Evolutionary conservation across 192 early-diverging fungal genomes (phyloP).

Genomic region (Coemansia sp.): DNA sequence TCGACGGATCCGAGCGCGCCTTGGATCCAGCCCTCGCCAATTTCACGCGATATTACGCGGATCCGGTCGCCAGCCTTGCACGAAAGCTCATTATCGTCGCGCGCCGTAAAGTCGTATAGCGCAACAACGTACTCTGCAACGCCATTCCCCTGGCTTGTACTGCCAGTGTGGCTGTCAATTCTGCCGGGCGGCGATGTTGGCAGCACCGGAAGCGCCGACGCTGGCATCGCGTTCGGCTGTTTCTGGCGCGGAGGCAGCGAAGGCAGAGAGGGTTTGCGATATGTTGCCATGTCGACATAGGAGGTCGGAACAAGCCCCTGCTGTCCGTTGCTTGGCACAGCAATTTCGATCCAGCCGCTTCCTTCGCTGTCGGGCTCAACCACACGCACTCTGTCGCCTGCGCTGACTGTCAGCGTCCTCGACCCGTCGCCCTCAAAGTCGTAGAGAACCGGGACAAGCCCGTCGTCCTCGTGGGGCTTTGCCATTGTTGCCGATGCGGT

Average conservation of each 20-base stretch:
- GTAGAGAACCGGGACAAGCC: conserved; percentile 21
- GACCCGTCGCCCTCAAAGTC: conserved; percentile 47
- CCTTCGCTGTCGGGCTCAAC: conserved; percentile 30
- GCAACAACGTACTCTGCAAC: conserved; percentile 23
- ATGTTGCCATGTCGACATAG: conserved; percentile 35
- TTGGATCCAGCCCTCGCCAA: conserved; percentile 41
- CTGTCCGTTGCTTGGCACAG: conserved; percentile 12
- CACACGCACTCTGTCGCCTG: conserved; percentile 35
- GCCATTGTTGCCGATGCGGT: not conserved
- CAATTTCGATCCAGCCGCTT: conserved; percentile 37
- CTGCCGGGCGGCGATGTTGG: not conserved
- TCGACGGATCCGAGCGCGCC: conserved; percentile 18
- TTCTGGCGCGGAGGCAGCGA: not conserved
- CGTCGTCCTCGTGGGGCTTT: not conserved
- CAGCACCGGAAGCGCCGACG: not conserved
- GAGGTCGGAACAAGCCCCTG: conserved; percentile 46
- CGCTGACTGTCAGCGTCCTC: conserved; percentile 25
- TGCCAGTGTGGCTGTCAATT: not conserved
- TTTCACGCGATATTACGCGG: conserved; percentile 28
- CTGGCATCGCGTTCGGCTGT: not conserved
- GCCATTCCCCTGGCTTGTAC: not conserved
- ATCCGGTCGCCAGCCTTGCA: conserved; percentile 33
- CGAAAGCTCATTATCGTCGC: conserved; percentile 34
- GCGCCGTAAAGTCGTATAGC: conserved; percentile 37
- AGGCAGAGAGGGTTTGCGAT: conserved; percentile 7